Base-by-base conservation (phyloP, 805 yeast genomes). In the Pichia sporocuriosa region DNA sequence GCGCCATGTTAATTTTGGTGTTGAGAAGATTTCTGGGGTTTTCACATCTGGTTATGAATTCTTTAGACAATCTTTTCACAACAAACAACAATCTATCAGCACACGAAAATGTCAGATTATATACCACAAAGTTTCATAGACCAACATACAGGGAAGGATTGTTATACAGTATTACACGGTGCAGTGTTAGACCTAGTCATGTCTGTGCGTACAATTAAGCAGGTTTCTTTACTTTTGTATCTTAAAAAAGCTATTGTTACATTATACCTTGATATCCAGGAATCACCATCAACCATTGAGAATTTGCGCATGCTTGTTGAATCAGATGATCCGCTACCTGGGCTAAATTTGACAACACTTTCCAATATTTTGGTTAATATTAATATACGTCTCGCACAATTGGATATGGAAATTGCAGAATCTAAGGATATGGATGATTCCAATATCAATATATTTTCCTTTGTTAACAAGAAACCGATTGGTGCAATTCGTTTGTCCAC, bases 381-480 rank as follows among this genome's bases (percentile, higher is more conserved):
- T 32, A 65, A 64, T 39, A 37, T 40, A 22, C 42, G 53, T 25
- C 35, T 74, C 17, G 59, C 57, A 2, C 53, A 54, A 3, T 56
- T 69, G 24, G 74, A 70, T 20, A 63, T 72, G 47, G 69, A 66
- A 41, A 57, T 77, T 4, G 47, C 47, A 1, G 50, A 50, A 15
- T 47, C 53, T 1, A 36, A 47, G 16, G 48, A 72, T 61, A 51
- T 61, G 61, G 55, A 60, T 48, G 40, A 61, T 59, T 17, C 43
- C 5, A 62, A 64, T 4, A 56, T 47, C 9, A 46, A 57, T 9
- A 44, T 52, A 25, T 72, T 39, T 35, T 67, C 49, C 55, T 65
- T 72, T 34, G 61, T 72, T 20, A 74, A 75, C 50, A 59, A 65
- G 9, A 48, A 54, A 15, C 53, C 61, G 3, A 70, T 70, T 36